phyloP scores from a whole-genome alignment of 2,329 filamentous ascomycete genomes.

The Rhynchosporium secalis region DNA sequence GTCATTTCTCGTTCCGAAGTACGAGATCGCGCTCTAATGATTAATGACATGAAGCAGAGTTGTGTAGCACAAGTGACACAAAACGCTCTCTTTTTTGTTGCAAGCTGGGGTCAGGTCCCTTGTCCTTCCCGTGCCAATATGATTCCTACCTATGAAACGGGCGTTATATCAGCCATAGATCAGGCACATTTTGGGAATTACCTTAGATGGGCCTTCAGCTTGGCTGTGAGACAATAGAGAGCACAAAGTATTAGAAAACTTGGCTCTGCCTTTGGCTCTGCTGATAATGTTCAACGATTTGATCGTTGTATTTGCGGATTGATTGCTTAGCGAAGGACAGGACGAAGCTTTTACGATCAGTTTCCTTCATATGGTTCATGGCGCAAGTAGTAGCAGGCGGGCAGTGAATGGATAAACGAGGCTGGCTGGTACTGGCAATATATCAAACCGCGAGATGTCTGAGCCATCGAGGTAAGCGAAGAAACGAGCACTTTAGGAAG shows the following conservation, averaged over 20 bases:
- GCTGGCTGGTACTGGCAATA: constrained; percentile 28
- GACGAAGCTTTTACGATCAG: constrained; percentile 31
- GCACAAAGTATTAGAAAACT: constrained; percentile 8
- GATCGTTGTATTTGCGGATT: not conserved
- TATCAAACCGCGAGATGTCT: constrained; percentile 25
- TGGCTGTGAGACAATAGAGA: not conserved
- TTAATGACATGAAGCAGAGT: not conserved
- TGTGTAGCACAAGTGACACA: constrained; percentile 2
- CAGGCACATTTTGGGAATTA: constrained; percentile 14
- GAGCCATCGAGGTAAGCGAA: constrained; percentile 16
- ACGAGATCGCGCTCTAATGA: not conserved
- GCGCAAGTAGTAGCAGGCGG: constrained; percentile 21
- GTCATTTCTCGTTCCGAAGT: not conserved
- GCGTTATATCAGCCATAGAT: constrained; percentile 15
- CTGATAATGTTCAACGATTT: not conserved
- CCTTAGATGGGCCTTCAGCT: constrained; percentile 1
- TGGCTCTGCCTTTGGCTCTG: constrained; percentile 4
- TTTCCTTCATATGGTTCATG: constrained; percentile 30
- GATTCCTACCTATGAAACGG: constrained; percentile 7
- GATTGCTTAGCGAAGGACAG: not conserved
- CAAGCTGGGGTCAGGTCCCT: not conserved
- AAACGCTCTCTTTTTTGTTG: not conserved
- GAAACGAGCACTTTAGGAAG: constrained; percentile 37
- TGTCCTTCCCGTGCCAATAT: not conserved
- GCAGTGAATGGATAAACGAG: constrained; percentile 7